phyloP scores from a whole-genome alignment of 805 yeast species.

The Wickerhamiella vanderwaltii region DNA sequence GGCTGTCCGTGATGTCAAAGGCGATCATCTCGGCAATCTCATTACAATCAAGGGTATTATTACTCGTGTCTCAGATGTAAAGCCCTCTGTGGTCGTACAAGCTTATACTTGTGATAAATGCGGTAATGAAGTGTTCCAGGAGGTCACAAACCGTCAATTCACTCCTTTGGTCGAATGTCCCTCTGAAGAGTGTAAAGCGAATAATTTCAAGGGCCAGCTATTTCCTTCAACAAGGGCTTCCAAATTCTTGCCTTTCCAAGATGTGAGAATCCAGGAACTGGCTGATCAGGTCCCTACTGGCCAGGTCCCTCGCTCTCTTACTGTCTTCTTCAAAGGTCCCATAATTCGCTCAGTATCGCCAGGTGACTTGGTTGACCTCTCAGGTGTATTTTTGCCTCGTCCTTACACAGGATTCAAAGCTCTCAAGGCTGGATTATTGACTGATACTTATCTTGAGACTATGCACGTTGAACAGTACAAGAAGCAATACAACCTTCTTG shows the following conservation, averaged over 20 bases:
- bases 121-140: conserved; percentile 94
- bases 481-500: conserved; percentile 63
- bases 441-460: conserved; percentile 87
- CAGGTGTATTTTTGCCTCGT: conserved; percentile 85
- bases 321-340: conserved; percentile 84
- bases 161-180: conserved; percentile 84
- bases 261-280: conserved; percentile 85
- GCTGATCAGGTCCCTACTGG: conserved; percentile 97
- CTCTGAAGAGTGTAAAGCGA: conserved; percentile 62
- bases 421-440: conserved; percentile 77
- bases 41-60: conserved; percentile 90
- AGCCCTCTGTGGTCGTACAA: conserved; percentile 78
- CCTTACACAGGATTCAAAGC: conserved; percentile 96
- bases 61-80: conserved; percentile 91
- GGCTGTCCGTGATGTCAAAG: conserved; percentile 84
- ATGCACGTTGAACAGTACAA: conserved; percentile 81
- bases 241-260: conserved; percentile 90
- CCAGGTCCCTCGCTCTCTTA: conserved; percentile 82
- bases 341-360: conserved; percentile 79
- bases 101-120: conserved; percentile 97
- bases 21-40: conserved; percentile 68
- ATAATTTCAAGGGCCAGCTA: conserved; percentile 76
- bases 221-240: conserved; percentile 93
- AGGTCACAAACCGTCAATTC: conserved; percentile 71
- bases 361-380: conserved; percentile 87